These are phyloP conservation scores for Selaginella moellendorffii DNA, from an alignment of 75 land plant species.

Conservation along the genomic window DNA sequence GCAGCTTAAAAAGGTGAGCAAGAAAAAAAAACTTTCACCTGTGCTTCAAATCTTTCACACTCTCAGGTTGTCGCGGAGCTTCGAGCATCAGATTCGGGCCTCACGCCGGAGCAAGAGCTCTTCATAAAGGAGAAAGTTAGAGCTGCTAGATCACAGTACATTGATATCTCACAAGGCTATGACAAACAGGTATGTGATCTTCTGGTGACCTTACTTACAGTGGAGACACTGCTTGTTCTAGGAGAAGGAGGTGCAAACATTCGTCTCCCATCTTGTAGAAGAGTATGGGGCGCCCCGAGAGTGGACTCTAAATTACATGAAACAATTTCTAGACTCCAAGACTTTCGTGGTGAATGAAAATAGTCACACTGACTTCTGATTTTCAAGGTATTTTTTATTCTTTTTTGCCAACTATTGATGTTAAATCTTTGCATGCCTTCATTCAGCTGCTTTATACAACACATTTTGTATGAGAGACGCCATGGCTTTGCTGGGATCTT, in stretches of 20 bases:
- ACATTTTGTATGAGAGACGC: no score
- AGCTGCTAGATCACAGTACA: conserved; percentile 7
- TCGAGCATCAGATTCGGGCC: neutral
- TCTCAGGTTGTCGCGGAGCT: no score
- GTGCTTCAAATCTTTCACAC: neutral
- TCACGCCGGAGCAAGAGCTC: neutral
- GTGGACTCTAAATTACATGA: conserved; percentile 4
- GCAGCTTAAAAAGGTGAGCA: conserved; percentile 6
- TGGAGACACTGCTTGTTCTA: neutral
- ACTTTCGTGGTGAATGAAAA: neutral
- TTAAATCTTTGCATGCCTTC: no score
- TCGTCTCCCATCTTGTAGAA: conserved; percentile 8
- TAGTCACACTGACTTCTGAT: no score
- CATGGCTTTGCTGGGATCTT: no score
- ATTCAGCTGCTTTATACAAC: no score
- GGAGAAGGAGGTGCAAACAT: conserved; percentile 2
- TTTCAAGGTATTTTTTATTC: no score
- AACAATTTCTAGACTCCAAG: neutral
- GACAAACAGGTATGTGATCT: neutral
- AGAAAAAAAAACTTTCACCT: no score
- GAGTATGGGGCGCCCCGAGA: neutral
- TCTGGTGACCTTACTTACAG: neutral
- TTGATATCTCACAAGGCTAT: neutral
- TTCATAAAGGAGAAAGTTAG: neutral
- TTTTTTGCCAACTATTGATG: no score